phyloP scores from a whole-genome alignment of 1,284 basidiomycete species.

The Puccinia coronata region DNA sequence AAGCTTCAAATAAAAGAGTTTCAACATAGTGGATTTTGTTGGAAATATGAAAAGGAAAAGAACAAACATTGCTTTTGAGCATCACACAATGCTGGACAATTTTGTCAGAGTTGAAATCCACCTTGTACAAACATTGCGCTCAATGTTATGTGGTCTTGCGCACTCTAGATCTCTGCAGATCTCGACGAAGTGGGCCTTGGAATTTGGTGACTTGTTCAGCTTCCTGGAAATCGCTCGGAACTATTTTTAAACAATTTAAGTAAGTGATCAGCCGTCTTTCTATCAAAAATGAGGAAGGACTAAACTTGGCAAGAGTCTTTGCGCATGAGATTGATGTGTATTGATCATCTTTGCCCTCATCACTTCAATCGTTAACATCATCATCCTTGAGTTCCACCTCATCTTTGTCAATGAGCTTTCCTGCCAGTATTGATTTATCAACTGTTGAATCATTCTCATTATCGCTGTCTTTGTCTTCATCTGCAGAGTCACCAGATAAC shows the following conservation, averaged over 20 bases:
- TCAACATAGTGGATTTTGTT: not conserved
- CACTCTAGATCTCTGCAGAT: not conserved
- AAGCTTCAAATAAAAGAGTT: not conserved
- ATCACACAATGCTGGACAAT: not conserved
- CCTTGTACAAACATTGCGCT: not conserved
- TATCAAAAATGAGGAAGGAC: not conserved
- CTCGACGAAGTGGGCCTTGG: not conserved
- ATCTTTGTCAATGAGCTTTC: not conserved
- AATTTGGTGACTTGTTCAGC: not conserved
- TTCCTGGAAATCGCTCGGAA: conserved; percentile 2
- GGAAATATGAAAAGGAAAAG: not conserved
- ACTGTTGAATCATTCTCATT: too few relatives aligned
- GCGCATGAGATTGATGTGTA: not conserved
- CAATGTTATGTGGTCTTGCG: not conserved
- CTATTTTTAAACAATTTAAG: not conserved
- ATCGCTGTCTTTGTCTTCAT: too few relatives aligned
- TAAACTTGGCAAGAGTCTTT: not conserved
- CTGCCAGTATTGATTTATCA: not conserved
- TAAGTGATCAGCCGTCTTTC: not conserved
- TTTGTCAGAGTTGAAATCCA: not conserved
- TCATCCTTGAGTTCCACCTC: not conserved
- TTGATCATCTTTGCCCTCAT: not conserved
- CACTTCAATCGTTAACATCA: not conserved
- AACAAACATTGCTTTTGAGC: not conserved
- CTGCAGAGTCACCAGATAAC: not conserved